Evolutionary conservation across 331 rosid genomes (phyloP), one percentile per base, ranked within the genome.

Genomic region (Dryas integrifolia): DNA sequence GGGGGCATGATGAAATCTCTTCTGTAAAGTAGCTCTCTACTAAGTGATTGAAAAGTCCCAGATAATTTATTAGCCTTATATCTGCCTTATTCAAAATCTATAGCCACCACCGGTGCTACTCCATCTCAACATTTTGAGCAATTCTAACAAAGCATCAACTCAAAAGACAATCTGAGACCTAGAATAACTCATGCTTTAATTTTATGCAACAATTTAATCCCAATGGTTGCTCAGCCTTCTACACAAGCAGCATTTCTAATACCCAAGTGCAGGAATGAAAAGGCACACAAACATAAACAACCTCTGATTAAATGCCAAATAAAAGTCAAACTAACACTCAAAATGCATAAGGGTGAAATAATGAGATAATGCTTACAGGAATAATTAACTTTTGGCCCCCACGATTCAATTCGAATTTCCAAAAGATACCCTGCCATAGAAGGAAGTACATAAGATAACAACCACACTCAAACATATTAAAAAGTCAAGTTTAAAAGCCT

Each of bases 391-490:
- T 95, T 77, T 95, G 99, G 52, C 96, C 96, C 52, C 96, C 96
- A 0, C 99, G 96, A 72, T 82, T 86, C 86, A 92, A 80, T 80
- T 95, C 96, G 65, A 95, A 77, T 81, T 81, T 95, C 99, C 97
- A 92, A 78, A 64, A 84, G 77, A 89, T 84, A 46, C 96, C 98
- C 98, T 94, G 98, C 43, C 39, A 70, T 47, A 45, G 50, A 14
- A 65, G 70, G 82, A 66, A 72, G 70, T 16, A 72, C 50, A 55
- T 59, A 38, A 48, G 47, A 64, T 30, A 5, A 66, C 52, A 15
- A 13, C 16, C 44, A 73, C 52, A 39, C 21, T 62, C 14, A 14
- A 41, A 39, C 46, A 18, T 15, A 52, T 41, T 55, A 77, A 72
- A 69, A 51, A 52, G 72, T 41, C 65, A 47, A 62, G 3, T 30